Evolutionary conservation across 257 asterid species (phyloP).

Genomic region (Ophiorrhiza pumila): DNA sequence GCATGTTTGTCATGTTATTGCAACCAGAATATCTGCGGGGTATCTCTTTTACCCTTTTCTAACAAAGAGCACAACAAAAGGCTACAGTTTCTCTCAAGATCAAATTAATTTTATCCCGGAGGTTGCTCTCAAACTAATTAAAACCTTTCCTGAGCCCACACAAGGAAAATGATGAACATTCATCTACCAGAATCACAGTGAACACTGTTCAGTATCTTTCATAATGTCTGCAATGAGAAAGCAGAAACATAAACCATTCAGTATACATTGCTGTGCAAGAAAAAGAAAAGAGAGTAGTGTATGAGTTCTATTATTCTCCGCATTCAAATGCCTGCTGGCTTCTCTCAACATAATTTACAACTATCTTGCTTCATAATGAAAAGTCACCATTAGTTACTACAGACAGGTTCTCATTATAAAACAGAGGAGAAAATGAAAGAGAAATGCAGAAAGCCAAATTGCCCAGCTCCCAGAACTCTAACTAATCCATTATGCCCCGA

Average conservation of each 20-base stretch:
- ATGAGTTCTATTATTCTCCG: background rate
- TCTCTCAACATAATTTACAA: background rate
- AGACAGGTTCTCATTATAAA: background rate
- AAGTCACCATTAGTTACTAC: background rate
- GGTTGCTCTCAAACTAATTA: background rate
- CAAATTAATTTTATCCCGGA: background rate
- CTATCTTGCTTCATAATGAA: conserved; percentile 1
- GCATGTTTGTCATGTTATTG: conserved; percentile 31
- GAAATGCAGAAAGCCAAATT: background rate
- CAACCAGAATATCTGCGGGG: background rate
- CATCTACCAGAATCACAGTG: conserved; percentile 1
- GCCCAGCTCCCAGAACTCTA: background rate
- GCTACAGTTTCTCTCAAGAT: background rate
- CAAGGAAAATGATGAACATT: background rate
- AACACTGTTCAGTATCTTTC: background rate
- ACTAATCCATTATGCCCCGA: background rate
- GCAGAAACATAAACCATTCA: conserved; percentile 10
- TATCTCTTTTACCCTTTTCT: background rate
- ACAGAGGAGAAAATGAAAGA: background rate
- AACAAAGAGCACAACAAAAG: background rate
- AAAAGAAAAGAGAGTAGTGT: background rate
- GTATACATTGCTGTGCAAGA: background rate
- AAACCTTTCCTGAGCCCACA: background rate
- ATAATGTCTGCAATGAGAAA: conserved; percentile 13
- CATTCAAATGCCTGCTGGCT: background rate